Evolutionary conservation across 495 filamentous ascomycete species (phyloP).

Genomic region (Podospora bellae-mahoneyi): DNA sequence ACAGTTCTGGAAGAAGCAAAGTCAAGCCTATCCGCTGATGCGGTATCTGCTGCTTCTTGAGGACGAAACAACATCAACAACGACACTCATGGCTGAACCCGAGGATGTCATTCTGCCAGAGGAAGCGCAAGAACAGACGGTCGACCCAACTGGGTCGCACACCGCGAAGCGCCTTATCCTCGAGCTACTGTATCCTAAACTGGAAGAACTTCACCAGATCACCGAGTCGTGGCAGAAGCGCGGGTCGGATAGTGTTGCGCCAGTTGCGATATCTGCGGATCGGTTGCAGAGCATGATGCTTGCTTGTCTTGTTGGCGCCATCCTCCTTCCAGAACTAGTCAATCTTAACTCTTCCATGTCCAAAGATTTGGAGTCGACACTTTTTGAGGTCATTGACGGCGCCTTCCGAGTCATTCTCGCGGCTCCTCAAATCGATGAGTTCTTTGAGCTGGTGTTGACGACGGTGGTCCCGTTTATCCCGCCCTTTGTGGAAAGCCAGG

Average conservation of each 20-base stretch:
- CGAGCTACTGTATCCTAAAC: constrained; percentile 48
- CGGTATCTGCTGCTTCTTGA: constrained; percentile 44
- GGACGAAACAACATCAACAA: constrained; percentile 11
- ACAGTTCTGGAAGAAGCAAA: constrained; percentile 34
- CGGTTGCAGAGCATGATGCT: constrained; percentile 47
- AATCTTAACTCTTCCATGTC: constrained; percentile 40
- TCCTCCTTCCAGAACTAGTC: constrained; percentile 44
- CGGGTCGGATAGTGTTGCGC: constrained; percentile 36
- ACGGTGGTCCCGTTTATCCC: constrained; percentile 41
- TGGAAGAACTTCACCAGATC: constrained; percentile 41
- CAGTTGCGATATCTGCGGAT: constrained; percentile 39
- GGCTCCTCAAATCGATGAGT: constrained; percentile 34
- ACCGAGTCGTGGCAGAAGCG: constrained; percentile 44
- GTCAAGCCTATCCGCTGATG: constrained; percentile 26
- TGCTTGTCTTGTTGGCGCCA: constrained; percentile 39
- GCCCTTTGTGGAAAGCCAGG: constrained; percentile 27
- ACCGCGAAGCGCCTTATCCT: constrained; percentile 45
- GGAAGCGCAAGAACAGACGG: constrained; percentile 15
- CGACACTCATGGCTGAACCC: background rate
- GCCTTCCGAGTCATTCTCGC: constrained; percentile 34
- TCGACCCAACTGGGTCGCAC: constrained; percentile 40
- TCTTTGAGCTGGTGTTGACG: constrained; percentile 36
- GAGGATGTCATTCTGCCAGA: constrained; percentile 9
- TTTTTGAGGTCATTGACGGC: constrained; percentile 35
- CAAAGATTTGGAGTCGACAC: constrained; percentile 36